A percentile compares a stretch with the other conserved stretches of the same genome.
Evolutionary conservation across 345 rosid species (phyloP).

Genomic region (Brassica napus): Da-Ae NC_063439.1:26365001-26365500

Average conservation of each 20-base stretch:
- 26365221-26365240: constrained; percentile 44
- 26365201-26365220: constrained; percentile 54
- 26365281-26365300: constrained; percentile 57
- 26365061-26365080: neutral
- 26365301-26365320: constrained; percentile 42
- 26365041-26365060: neutral
- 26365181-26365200: constrained; percentile 56
- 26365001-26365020: neutral
- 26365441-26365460: constrained; percentile 71
- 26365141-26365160: constrained; percentile 47
- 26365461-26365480: constrained; percentile 57
- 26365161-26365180: constrained; percentile 41
- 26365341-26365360: neutral
- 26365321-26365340: neutral
- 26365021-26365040: neutral
- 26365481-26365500: constrained; percentile 51
- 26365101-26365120: neutral
- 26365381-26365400: neutral
- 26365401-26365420: neutral
- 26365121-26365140: neutral
- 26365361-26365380: neutral
- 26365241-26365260: constrained; percentile 49
- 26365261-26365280: constrained; percentile 42
- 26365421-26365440: neutral
- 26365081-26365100: neutral